phyloP scores from a whole-genome alignment of 495 filamentous ascomycete genomes.

The Xylaria telfairii region DNA sequence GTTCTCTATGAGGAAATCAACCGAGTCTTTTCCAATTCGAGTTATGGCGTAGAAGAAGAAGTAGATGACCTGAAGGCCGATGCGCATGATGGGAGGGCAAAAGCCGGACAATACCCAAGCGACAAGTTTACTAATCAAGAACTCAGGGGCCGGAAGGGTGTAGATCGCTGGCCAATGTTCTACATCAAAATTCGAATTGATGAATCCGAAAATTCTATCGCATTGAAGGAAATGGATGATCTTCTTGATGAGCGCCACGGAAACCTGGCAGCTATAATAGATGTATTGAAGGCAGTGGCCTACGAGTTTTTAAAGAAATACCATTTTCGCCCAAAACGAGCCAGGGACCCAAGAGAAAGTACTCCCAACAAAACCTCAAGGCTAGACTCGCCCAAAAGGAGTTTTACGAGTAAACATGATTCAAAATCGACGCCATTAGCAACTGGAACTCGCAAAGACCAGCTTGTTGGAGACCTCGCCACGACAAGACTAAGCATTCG shows the following conservation, averaged over 20 bases:
- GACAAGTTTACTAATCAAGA: slow-evolving; percentile 63
- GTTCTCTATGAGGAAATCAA: slow-evolving; percentile 83
- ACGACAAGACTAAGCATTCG: slow-evolving; percentile 40
- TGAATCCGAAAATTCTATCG: slow-evolving; percentile 3
- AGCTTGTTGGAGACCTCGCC: slow-evolving; percentile 33
- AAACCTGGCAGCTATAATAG: slow-evolving; percentile 54
- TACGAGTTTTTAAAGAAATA: slow-evolving; percentile 73
- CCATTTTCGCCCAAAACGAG: slow-evolving; percentile 60
- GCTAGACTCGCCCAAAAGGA: not conserved
- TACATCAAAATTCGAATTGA: slow-evolving; percentile 71
- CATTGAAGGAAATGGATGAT: slow-evolving; percentile 29
- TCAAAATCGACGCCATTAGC: slow-evolving; percentile 20
- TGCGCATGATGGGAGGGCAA: slow-evolving; percentile 44
- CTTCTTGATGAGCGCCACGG: slow-evolving; percentile 46
- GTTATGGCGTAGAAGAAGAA: slow-evolving; percentile 72
- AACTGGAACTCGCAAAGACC: not conserved
- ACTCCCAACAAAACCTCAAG: not conserved
- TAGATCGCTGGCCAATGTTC: slow-evolving; percentile 93
- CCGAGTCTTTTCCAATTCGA: slow-evolving; percentile 73
- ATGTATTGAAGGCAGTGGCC: slow-evolving; percentile 68
- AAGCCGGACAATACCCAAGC: slow-evolving; percentile 49
- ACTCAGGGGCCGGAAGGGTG: slow-evolving; percentile 65
- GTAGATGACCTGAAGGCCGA: slow-evolving; percentile 36
- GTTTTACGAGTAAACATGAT: not conserved
- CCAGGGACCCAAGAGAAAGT: not conserved